Base-by-base conservation (phyloP, 345 rosid genomes). In the Sonneratia alba region DNA sequence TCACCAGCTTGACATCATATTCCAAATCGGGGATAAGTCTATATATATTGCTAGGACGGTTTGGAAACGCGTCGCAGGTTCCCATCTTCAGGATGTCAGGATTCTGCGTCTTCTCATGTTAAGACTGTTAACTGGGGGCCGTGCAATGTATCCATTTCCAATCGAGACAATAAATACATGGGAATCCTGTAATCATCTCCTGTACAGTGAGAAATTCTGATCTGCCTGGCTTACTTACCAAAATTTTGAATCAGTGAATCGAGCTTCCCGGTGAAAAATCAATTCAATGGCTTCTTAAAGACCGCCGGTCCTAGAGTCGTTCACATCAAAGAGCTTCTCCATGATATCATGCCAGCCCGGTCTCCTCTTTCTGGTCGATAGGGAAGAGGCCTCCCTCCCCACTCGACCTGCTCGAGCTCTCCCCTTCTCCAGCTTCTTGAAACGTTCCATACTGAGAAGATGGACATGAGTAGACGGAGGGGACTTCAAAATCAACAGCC, bases 401-500 rank as follows among this genome's bases (percentile, higher is more conserved):
- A 36, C 77, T 55, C 71, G 87, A 87, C 75, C 78, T 75, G 56
- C 78, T 75, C 42, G 95, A 87, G 79, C 76, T 79, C 78, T 87
- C 91, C 16, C 89, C 92, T 79, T 80, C 86, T 63, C 27, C 66
- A 4, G 62, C 55, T 38, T 88, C 97, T 27, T 66, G 69, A 74
- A 93, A 93, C 55, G 99, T 95, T 73, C 97, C 99, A 68, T 92
- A 95, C 19, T 45, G 70, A 32, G 67, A 55, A n/a, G 89, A 66
- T 7, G 89, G 68, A 16, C 83, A 83, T 7, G 89, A 80, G 75
- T 74, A 77, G 62, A 95, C 87, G 49, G 78, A 79, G 55, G 96
- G 96, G 40, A 92, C 86, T 78, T 89, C 78, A 75, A 95, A 77
- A 71, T 87, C 88, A 62, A 82, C 84, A 18, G 96, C 97, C 70